Conservation (phyloP, 805 yeast genomes). For the Hanseniaspora singularis region DNA sequence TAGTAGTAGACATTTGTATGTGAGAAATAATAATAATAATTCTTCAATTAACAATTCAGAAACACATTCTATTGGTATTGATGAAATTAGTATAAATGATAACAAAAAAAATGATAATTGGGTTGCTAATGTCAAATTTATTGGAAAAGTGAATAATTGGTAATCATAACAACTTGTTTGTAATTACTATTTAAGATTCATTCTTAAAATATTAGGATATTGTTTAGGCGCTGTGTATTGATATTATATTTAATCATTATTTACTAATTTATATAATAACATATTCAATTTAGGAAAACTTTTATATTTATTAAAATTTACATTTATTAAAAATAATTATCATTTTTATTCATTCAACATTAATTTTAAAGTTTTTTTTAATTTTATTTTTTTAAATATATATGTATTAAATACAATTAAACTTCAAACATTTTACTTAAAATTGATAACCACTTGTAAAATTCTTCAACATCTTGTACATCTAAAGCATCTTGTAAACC, state of each 20-base stretch:
- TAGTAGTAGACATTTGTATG: conserved; percentile 13
- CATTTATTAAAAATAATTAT: too few species aligned
- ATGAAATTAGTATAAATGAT: neutral
- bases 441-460: conserved; percentile 26
- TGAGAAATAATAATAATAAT: neutral
- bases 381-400: neutral
- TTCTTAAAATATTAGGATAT: too few species aligned
- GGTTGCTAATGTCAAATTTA: conserved; percentile 15
- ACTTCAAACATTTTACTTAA: conserved; percentile 15
- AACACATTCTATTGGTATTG: neutral
- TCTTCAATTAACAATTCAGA: neutral
- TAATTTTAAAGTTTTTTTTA: too few species aligned
- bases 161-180: neutral
- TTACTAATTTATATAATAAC: too few species aligned
- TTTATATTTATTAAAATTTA: too few species aligned
- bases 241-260: too few species aligned
- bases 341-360: too few species aligned
- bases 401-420: neutral
- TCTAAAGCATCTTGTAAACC: conserved; percentile 44
- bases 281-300: too few species aligned
- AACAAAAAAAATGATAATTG: neutral
- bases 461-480: conserved; percentile 32
- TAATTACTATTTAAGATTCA: too few species aligned
- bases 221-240: too few species aligned
- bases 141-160: conserved; percentile 14